Evolutionary conservation across 805 yeast genomes (phyloP).

Genomic region (Zygoascus ofunaensis): DNA sequence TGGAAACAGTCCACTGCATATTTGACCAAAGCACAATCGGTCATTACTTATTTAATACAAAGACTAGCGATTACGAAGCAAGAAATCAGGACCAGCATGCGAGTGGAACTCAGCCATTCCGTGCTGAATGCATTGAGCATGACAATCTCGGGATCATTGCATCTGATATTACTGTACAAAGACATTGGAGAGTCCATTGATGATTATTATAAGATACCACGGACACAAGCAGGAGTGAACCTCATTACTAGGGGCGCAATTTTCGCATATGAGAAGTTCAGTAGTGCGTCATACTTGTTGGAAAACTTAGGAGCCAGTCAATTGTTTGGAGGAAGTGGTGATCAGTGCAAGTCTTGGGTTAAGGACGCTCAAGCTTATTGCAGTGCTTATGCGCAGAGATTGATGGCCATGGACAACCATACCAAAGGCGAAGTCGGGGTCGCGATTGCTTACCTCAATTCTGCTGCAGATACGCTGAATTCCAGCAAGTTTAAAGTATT

Average conservation of each 20-base stretch:
- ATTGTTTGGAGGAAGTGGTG: conserved; percentile 7
- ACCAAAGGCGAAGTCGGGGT: conserved; percentile 21
- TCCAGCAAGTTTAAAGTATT: conserved; percentile 4
- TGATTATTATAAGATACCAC: conserved; percentile 6
- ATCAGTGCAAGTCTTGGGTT: conserved; percentile 22
- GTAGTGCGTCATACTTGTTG: conserved; percentile 21
- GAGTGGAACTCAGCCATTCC: conserved; percentile 8
- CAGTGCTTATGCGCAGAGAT: conserved; percentile 21
- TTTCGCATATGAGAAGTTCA: conserved; percentile 25
- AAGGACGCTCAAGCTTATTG: conserved; percentile 18
- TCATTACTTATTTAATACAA: conserved; percentile 16
- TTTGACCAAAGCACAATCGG: conserved; percentile 20
- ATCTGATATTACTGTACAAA: conserved; percentile 21
- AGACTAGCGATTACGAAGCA: background rate
- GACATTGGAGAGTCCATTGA: conserved; percentile 9
- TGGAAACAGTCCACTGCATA: conserved; percentile 24
- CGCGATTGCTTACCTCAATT: conserved; percentile 22
- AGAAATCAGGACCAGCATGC: conserved; percentile 7
- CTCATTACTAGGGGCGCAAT: conserved; percentile 27
- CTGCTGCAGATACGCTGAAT: conserved; percentile 18
- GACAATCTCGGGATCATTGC: conserved; percentile 23
- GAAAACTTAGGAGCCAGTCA: conserved; percentile 6
- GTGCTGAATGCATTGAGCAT: conserved; percentile 18
- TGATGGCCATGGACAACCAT: conserved; percentile 22
- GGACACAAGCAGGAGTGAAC: conserved; percentile 17